These are phyloP conservation scores for Lichtheimia corymbifera DNA, from an alignment of 371 early-diverging fungal genomes.

Conservation along the genomic window DNA sequence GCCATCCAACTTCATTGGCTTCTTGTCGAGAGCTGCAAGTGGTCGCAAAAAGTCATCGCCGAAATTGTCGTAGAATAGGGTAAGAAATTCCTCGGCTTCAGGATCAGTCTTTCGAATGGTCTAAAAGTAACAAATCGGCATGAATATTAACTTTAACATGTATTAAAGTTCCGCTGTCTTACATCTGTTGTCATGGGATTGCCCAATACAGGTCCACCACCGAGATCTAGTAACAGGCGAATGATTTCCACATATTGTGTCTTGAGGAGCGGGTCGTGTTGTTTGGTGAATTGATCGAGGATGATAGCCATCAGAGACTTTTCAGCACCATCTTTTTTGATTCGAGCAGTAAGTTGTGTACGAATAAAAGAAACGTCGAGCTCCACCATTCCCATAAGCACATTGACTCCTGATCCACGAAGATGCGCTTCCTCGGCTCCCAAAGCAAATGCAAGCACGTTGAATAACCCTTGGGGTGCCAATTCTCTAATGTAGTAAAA, in stretches of 20 bases:
- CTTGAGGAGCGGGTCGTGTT: conserved; percentile 64
- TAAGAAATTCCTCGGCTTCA: conserved; percentile 75
- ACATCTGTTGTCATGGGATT: conserved; percentile 26
- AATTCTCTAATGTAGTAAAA: conserved; percentile 48
- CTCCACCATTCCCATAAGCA: conserved; percentile 75
- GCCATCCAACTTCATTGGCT: conserved; percentile 30
- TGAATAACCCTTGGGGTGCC: conserved; percentile 75
- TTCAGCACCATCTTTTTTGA: conserved; percentile 29
- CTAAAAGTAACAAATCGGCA: conserved; percentile 2
- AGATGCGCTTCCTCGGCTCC: conserved; percentile 49
- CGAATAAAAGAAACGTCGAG: conserved; percentile 78
- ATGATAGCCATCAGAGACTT: conserved; percentile 63
- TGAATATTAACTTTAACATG: not conserved
- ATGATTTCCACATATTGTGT: conserved; percentile 75
- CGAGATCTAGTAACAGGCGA: conserved; percentile 72
- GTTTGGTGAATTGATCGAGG: conserved; percentile 60
- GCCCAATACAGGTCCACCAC: conserved; percentile 23
- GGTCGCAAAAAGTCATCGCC: conserved; percentile 60
- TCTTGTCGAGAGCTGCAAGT: conserved; percentile 43
- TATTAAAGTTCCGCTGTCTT: conserved; percentile 10
- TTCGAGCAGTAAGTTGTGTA: conserved; percentile 66
- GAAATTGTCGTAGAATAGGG: conserved; percentile 72
- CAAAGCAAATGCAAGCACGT: conserved; percentile 69
- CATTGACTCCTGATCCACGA: conserved; percentile 66
- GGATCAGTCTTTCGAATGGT: conserved; percentile 44